These are phyloP conservation scores for Dictyostelium intermedium DNA, from an alignment of 78 protist species.

Conservation along the genomic window DNA sequence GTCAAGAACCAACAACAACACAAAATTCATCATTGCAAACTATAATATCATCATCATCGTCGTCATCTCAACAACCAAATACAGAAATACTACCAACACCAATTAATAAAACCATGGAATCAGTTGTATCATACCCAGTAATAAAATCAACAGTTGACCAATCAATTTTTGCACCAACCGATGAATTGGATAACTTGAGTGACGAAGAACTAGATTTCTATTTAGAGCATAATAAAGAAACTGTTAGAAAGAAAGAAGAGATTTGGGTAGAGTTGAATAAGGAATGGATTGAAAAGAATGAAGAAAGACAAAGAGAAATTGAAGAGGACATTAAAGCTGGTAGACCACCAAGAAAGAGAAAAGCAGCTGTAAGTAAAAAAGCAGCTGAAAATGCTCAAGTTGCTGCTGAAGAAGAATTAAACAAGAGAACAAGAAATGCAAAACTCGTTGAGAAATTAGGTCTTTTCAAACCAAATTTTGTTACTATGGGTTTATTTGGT, in stretches of 20 bases:
- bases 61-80: too few species aligned
- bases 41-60: not conserved
- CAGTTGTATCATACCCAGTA: slow-evolving; percentile 12
- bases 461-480: slow-evolving; percentile 6
- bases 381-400: slow-evolving; percentile 2
- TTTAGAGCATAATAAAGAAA: slow-evolving; percentile 36
- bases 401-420: slow-evolving; percentile 36
- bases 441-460: slow-evolving; percentile 43
- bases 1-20: not conserved
- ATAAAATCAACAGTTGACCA: slow-evolving; percentile 6
- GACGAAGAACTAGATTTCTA: slow-evolving; percentile 50
- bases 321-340: slow-evolving; percentile 47
- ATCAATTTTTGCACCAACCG: slow-evolving; percentile 40
- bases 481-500: not conserved
- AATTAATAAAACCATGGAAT: not conserved
- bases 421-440: slow-evolving; percentile 7
- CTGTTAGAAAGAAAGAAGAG: slow-evolving; percentile 7
- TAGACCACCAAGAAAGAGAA: slow-evolving; percentile 61
- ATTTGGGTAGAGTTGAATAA: slow-evolving; percentile 59
- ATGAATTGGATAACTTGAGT: not conserved
- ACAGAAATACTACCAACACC: not conserved
- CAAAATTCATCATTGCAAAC: not conserved
- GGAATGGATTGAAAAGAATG: slow-evolving; percentile 54
- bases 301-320: slow-evolving; percentile 30
- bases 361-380: not conserved